Conservation (phyloP, 2,329 filamentous ascomycete species). For the Diplodia seriata region DNA sequence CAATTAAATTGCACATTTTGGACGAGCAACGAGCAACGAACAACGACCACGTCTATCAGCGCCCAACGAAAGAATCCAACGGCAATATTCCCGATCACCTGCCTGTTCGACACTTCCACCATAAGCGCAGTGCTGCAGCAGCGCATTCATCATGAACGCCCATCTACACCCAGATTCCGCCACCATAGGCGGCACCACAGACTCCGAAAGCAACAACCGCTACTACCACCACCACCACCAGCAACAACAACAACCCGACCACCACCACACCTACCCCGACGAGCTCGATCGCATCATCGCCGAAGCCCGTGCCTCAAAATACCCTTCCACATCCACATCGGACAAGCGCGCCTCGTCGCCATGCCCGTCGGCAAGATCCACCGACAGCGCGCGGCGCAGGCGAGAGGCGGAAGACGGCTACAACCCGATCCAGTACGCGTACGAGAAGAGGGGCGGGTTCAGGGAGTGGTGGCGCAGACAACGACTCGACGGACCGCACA, state of each 20-base stretch:
- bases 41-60: neutral
- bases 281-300: neutral
- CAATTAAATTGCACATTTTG: neutral
- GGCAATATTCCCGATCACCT: neutral
- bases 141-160: neutral
- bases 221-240: too few species aligned
- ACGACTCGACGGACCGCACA: neutral
- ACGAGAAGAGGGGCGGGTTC: neutral
- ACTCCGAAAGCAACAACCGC: neutral
- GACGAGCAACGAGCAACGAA: neutral
- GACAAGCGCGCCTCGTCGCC: neutral
- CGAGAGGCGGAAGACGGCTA: constrained; percentile 10
- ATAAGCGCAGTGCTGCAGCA: neutral
- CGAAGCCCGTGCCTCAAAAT: neutral
- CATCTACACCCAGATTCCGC: neutral
- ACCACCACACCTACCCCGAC: neutral
- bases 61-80: neutral
- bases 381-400: neutral
- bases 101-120: neutral
- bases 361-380: neutral
- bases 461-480: constrained; percentile 16
- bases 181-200: neutral
- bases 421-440: constrained; percentile 2
- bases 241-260: neutral
- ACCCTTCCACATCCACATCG: neutral